A percentile compares a stretch with the other conserved stretches of the same genome.
phyloP scores from a whole-genome alignment of 108 stramenopile species.

The Nitzschia palea region DNA sequence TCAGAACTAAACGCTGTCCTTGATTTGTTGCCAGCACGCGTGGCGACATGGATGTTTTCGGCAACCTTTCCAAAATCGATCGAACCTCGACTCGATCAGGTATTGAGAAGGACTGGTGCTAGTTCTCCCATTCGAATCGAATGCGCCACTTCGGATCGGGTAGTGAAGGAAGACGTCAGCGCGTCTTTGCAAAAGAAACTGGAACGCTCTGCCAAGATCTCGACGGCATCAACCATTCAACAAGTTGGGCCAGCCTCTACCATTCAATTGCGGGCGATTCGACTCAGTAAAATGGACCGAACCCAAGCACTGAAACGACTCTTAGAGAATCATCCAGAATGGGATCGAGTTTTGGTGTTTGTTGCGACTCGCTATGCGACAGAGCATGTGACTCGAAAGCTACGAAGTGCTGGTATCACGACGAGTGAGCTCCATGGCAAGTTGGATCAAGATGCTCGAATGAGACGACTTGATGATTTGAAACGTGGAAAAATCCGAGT shows the following conservation, averaged over 20 bases:
- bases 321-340: slow-evolving; percentile 54
- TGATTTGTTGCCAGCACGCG: slow-evolving; percentile 41
- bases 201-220: slow-evolving; percentile 23
- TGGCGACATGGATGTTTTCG: slow-evolving; percentile 75
- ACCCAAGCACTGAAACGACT: slow-evolving; percentile 63
- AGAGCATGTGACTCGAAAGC: slow-evolving; percentile 79
- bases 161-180: slow-evolving; percentile 27
- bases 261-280: slow-evolving; percentile 63
- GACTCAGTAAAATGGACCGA: slow-evolving; percentile 59
- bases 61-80: slow-evolving; percentile 93
- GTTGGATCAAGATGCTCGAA: slow-evolving; percentile 87
- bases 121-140: slow-evolving; percentile 54
- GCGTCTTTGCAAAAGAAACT: slow-evolving; percentile 34
- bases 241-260: slow-evolving; percentile 62
- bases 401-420: slow-evolving; percentile 69
- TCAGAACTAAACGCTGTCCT: slow-evolving; percentile 75
- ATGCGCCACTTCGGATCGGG: slow-evolving; percentile 48
- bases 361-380: slow-evolving; percentile 85
- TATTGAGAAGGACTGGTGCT: slow-evolving; percentile 72
- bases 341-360: slow-evolving; percentile 90
- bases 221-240: slow-evolving; percentile 17
- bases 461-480: slow-evolving; percentile 79
- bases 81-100: slow-evolving; percentile 75
- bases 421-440: slow-evolving; percentile 94
- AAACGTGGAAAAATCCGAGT: slow-evolving; percentile 75